Percentiles rank a stretch among this genome's conserved stretches.
Evolutionary conservation across 2,329 filamentous ascomycete species (phyloP).

Genomic region (Hypocrella siamensis): DNA sequence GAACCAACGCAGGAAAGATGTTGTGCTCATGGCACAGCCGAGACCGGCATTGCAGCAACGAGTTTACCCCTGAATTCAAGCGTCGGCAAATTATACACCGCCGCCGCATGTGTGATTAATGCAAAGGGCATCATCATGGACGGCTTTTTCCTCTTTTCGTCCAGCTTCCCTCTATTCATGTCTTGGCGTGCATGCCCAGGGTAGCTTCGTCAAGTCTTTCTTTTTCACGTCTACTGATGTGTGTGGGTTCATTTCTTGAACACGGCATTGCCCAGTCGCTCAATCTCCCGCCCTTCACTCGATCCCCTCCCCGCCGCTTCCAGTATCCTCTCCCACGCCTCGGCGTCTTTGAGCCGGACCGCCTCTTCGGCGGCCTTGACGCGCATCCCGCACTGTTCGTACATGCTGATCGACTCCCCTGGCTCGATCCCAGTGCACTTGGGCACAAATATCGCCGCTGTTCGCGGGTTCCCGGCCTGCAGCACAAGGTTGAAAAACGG

Average conservation of each 20-base stretch:
- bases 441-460: constrained; percentile 70
- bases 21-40: too few relatives aligned
- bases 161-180: too few relatives aligned
- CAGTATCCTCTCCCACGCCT: constrained; percentile 57
- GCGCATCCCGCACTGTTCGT: constrained; percentile 85
- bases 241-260: constrained; percentile 27
- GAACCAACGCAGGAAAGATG: too few relatives aligned
- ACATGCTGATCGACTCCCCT: constrained; percentile 72
- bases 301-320: constrained; percentile 57
- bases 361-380: constrained; percentile 87
- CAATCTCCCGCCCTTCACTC: constrained; percentile 59
- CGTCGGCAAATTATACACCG: too few relatives aligned
- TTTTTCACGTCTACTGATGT: not conserved
- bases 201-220: too few relatives aligned
- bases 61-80: too few relatives aligned
- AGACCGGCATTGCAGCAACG: too few relatives aligned
- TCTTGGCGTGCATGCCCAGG: too few relatives aligned
- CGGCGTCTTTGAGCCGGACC: constrained; percentile 61
- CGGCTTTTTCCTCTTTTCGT: too few relatives aligned
- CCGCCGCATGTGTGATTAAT: too few relatives aligned
- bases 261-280: constrained; percentile 51
- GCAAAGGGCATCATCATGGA: too few relatives aligned
- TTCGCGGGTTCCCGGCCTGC: constrained; percentile 74
- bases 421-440: constrained; percentile 64
- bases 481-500: constrained; percentile 86